phyloP scores from a whole-genome alignment of 2,329 filamentous ascomycete species.

The Penicillium sp. region DNA sequence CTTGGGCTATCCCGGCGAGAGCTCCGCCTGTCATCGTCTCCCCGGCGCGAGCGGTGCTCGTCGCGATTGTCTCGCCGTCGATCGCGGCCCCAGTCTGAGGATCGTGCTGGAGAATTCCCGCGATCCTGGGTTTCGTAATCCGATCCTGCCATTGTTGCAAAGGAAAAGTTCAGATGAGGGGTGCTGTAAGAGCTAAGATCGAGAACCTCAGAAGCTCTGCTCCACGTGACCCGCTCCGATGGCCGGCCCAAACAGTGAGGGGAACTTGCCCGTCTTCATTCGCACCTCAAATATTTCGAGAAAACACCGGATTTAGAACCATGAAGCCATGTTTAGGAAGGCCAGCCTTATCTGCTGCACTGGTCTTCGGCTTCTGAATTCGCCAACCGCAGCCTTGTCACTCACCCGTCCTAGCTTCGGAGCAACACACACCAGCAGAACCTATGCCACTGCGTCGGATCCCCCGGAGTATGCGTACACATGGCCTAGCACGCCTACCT shows the following conservation, averaged over 20 bases:
- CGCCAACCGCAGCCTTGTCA: constrained; percentile 20
- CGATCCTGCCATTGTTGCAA: constrained; percentile 26
- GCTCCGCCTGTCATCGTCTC: constrained; percentile 24
- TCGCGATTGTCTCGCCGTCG: constrained; percentile 22
- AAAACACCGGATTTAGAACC: constrained; percentile 17
- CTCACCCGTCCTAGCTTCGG: constrained; percentile 24
- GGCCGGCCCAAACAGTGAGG: constrained; percentile 4
- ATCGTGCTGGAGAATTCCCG: constrained; percentile 22
- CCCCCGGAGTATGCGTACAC: constrained; percentile 29
- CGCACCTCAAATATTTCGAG: constrained; percentile 1
- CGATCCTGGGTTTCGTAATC: constrained; percentile 20
- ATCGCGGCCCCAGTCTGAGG: constrained; percentile 20
- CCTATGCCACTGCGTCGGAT: constrained; percentile 35
- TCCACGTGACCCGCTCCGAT: constrained; percentile 17
- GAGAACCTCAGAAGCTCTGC: constrained; percentile 3
- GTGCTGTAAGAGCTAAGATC: not conserved
- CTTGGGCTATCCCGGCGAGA: constrained; percentile 25
- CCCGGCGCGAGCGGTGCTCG: constrained; percentile 25
- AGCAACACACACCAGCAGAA: constrained; percentile 16
- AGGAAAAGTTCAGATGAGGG: not conserved
- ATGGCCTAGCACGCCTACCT: constrained; percentile 43
- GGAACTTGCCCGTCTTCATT: not conserved
- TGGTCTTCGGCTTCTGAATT: constrained; percentile 35
- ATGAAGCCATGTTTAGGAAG: constrained; percentile 49
- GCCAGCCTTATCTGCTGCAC: constrained; percentile 37